Base-by-base conservation (phyloP, 306 rosid genomes). In the Fragaria ananassa region DNA sequence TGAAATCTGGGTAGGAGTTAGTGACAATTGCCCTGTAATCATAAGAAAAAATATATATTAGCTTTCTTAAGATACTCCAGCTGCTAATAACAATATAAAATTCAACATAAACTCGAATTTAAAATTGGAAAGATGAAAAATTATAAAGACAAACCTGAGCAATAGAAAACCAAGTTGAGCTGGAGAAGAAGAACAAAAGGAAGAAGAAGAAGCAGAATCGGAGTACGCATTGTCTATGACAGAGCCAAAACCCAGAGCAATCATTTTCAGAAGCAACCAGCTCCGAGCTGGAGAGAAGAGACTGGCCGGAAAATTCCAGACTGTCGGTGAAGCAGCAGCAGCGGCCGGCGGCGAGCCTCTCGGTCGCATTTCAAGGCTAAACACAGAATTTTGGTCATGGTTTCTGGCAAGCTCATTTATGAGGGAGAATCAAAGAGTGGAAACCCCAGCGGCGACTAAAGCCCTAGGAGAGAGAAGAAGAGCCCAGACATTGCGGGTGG, bases 151-250 rank as follows among this genome's bases (percentile, higher is more conserved):
- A 29, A 63, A 91, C 98, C 97, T 80, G 88, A 86, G 89, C 80
- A 90, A 58, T 83, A 81, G 87, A 83, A 61, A 54, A 82, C 72
- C 74, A 72, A 73, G 74, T 72, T 75, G 80, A 90, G 74, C 46
- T 84, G 74, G 76, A 74, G 84, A 72, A 85, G 72, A 75, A 86
- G 64, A 63, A 87, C 39, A 74, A 75, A 68, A 65, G 80, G 44
- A 29, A 61, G 66, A 31, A 27, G 63, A 49, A 83, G 65, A 53
- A 78, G 80, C 82, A 56, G 1, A 79, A 72, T 56, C 17, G 79
- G 66, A 72, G 90, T 76, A 56, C 83, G 86, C 98, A 95, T 92
- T 84, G 86, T 87, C 82, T 80, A 79, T 81, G 34, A 82, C 67
- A 58, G 61, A 78, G 71, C 50, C 79, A 25, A 83, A 72, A 60